These are phyloP conservation scores for Inga laurina DNA, from an alignment of 306 rosid species.

Conservation along the genomic window DNA sequence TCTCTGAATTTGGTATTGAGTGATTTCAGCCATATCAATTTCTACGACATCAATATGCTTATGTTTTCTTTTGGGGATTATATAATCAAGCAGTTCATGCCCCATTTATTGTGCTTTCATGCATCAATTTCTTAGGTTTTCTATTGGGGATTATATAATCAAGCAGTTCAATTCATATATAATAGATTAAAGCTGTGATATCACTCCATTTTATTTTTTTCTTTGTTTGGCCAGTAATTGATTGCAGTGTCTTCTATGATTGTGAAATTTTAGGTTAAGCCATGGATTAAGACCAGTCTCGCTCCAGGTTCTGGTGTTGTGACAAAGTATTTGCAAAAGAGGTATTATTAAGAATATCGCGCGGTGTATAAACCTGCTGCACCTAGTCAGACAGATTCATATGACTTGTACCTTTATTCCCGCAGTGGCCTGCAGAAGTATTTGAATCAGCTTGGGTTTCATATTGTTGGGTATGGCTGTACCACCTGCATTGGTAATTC, in stretches of 20 bases:
- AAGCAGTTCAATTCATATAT: conserved; percentile 14
- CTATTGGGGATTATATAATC: conserved; percentile 1
- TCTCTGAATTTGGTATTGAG: conserved; percentile 32
- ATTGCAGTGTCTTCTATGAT: conserved; percentile 29
- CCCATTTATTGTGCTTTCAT: conserved; percentile 6
- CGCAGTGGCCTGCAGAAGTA: conserved; percentile 87
- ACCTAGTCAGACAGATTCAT: not conserved
- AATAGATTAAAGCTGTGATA: not conserved
- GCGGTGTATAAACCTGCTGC: conserved; percentile 3
- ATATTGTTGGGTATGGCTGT: conserved; percentile 96
- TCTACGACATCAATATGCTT: conserved; percentile 15
- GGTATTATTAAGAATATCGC: conserved; percentile 50
- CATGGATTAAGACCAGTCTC: conserved; percentile 98
- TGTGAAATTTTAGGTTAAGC: conserved; percentile 70
- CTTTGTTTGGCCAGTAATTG: conserved; percentile 11
- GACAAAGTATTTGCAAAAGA: conserved; percentile 80
- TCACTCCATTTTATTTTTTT: not conserved
- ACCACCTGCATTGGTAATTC: conserved; percentile 99
- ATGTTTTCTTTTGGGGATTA: conserved; percentile 4
- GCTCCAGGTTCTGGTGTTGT: conserved; percentile 99
- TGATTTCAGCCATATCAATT: conserved; percentile 8
- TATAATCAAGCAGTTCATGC: conserved; percentile 1
- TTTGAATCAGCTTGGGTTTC: conserved; percentile 86
- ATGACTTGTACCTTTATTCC: conserved; percentile 25
- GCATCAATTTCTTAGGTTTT: conserved; percentile 15